These are phyloP conservation scores for Agapanthus africanus DNA, from an alignment of 106 monocot species.

Conservation along the genomic window DNA sequence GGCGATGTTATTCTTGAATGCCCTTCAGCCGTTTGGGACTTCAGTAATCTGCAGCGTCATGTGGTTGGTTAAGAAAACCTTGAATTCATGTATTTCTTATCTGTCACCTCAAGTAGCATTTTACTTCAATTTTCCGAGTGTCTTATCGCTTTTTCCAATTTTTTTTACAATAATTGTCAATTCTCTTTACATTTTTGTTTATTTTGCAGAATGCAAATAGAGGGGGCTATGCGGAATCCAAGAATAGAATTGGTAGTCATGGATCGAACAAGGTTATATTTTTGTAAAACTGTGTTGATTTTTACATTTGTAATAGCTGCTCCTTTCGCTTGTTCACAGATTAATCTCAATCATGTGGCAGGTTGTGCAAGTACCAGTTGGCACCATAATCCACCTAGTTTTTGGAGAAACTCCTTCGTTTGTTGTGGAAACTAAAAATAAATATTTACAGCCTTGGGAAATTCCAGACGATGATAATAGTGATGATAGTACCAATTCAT, in stretches of 20 bases:
- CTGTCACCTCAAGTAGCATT: too few relatives aligned
- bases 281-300: background rate
- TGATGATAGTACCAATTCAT: too few relatives aligned
- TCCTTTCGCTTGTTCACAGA: too few relatives aligned
- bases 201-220: slow-evolving; percentile 70
- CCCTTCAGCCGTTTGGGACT: slow-evolving; percentile 83
- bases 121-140: too few relatives aligned
- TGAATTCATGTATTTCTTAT: too few relatives aligned
- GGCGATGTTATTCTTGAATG: slow-evolving; percentile 94
- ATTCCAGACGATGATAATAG: slow-evolving; percentile 29
- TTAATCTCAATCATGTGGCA: too few relatives aligned
- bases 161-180: too few relatives aligned
- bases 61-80: slow-evolving; percentile 36
- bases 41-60: slow-evolving; percentile 88
- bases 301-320: too few relatives aligned
- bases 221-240: slow-evolving; percentile 73
- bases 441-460: slow-evolving; percentile 83
- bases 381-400: slow-evolving; percentile 85
- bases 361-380: slow-evolving; percentile 84
- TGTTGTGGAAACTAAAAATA: slow-evolving; percentile 22
- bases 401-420: slow-evolving; percentile 52
- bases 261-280: slow-evolving; percentile 72
- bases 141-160: too few relatives aligned
- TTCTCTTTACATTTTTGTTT: too few relatives aligned
- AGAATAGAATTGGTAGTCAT: slow-evolving; percentile 72